Evolutionary conservation across 331 rosid genomes (phyloP).

Genomic region (Erythrophleum ivorense): DNA sequence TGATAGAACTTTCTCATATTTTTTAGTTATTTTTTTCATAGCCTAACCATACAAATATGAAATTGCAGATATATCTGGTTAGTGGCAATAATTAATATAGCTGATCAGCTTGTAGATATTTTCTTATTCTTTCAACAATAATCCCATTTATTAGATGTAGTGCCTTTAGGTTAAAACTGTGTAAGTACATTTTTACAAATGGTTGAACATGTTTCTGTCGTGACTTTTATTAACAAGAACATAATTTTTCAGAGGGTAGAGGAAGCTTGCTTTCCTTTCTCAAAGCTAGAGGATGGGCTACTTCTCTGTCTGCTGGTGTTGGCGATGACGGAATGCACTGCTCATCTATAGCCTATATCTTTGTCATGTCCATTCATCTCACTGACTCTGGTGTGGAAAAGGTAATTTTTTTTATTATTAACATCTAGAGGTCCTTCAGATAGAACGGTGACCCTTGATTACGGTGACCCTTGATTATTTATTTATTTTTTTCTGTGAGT

Average conservation of each 20-base stretch:
- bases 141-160: background rate
- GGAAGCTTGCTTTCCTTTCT: conserved; percentile 91
- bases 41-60: conserved; percentile 14
- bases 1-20: conserved; percentile 24
- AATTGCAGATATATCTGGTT: background rate
- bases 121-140: conserved; percentile 15
- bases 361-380: conserved; percentile 81
- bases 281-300: conserved; percentile 91
- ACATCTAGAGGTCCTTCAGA: conserved; percentile 29
- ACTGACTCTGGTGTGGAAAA: conserved; percentile 93
- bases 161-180: conserved; percentile 4
- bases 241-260: conserved; percentile 77
- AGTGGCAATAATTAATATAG: conserved; percentile 4
- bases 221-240: conserved; percentile 43
- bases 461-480: conserved; percentile 15
- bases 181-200: conserved; percentile 22
- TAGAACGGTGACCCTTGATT: conserved; percentile 33
- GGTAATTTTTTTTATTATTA: conserved; percentile 52
- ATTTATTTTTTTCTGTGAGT: conserved; percentile 21
- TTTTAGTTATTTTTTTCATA: conserved; percentile 3
- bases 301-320: conserved; percentile 90
- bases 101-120: background rate
- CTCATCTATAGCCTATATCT: conserved; percentile 79
- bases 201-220: conserved; percentile 8
- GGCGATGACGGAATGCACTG: conserved; percentile 82